Evolutionary conservation across 2,329 filamentous ascomycete genomes (phyloP).

Genomic region (Dendryphion nanum): DNA sequence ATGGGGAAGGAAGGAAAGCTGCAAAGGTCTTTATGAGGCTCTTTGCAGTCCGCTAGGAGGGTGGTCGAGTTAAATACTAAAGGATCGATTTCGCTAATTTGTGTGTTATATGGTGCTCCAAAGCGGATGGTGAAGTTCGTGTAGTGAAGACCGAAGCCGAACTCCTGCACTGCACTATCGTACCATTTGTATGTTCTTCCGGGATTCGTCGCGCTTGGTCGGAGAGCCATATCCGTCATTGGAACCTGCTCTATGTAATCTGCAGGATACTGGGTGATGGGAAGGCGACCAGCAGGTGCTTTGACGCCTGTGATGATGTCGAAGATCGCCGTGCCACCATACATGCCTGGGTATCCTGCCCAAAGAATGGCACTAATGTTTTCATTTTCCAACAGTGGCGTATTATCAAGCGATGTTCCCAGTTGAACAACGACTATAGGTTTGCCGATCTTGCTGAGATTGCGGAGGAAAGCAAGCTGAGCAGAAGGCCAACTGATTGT

Average conservation of each 20-base stretch:
- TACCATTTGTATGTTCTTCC: constrained; percentile 64
- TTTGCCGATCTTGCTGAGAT: constrained; percentile 49
- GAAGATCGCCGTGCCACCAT: constrained; percentile 57
- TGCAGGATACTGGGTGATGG: constrained; percentile 57
- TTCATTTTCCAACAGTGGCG: constrained; percentile 47
- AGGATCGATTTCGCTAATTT: background rate
- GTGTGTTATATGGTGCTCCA: background rate
- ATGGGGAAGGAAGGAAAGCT: constrained; percentile 43
- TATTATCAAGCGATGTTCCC: constrained; percentile 54
- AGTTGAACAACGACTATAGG: constrained; percentile 55
- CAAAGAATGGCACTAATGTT: constrained; percentile 55
- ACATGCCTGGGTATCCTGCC: constrained; percentile 61
- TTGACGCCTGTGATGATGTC: constrained; percentile 55
- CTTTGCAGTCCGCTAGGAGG: constrained; percentile 36
- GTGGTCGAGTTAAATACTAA: constrained; percentile 26
- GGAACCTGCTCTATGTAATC: constrained; percentile 52
- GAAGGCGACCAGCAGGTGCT: constrained; percentile 55
- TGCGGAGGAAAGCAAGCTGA: constrained; percentile 53
- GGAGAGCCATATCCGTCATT: constrained; percentile 58
- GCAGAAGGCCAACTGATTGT: constrained; percentile 53
- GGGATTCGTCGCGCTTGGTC: constrained; percentile 47
- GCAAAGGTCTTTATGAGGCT: constrained; percentile 42
- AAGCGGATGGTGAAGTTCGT: constrained; percentile 49
- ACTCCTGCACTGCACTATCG: constrained; percentile 49
- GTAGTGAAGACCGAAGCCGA: constrained; percentile 60